Evolutionary conservation across 2,329 filamentous ascomycete species (phyloP).

Genomic region (Dothistroma pini): DNA sequence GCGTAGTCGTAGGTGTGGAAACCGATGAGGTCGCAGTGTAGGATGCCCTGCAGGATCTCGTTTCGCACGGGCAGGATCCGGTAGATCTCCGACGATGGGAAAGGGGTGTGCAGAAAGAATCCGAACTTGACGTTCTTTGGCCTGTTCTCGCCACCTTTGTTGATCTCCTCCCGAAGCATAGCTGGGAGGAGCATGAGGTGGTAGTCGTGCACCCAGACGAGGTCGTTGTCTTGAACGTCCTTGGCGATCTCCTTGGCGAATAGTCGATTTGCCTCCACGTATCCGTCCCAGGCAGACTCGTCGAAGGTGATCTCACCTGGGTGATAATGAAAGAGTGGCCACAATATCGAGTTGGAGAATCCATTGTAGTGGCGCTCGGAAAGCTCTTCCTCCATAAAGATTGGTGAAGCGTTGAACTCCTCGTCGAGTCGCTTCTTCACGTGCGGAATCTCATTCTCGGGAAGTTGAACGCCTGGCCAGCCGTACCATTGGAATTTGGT

Average conservation of each 20-base stretch:
- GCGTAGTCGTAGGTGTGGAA: constrained; percentile 99
- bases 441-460: constrained; percentile 70
- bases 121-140: constrained; percentile 90
- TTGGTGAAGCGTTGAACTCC: constrained; percentile 83
- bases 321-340: constrained; percentile 98
- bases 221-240: constrained; percentile 86
- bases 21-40: constrained; percentile 92
- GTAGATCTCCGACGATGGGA: constrained; percentile 96
- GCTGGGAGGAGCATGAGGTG: constrained; percentile 95
- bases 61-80: constrained; percentile 90
- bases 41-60: constrained; percentile 77
- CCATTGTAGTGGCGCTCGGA: constrained; percentile 97
- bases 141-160: constrained; percentile 57
- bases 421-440: constrained; percentile 77
- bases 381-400: constrained; percentile 90
- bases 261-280: constrained; percentile 85
- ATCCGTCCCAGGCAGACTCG: constrained; percentile 89
- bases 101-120: constrained; percentile 97
- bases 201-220: constrained; percentile 99
- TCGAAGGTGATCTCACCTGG: constrained; percentile 98
- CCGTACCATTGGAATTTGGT: constrained; percentile 98
- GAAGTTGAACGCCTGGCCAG: constrained; percentile 91
- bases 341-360: constrained; percentile 96
- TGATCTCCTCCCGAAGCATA: constrained; percentile 87
- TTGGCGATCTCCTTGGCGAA: constrained; percentile 85